Percentiles rank a stretch among this genome's conserved stretches.
Conservation (phyloP, 2,329 filamentous ascomycete genomes). For the Cladosporium velox region DNA sequence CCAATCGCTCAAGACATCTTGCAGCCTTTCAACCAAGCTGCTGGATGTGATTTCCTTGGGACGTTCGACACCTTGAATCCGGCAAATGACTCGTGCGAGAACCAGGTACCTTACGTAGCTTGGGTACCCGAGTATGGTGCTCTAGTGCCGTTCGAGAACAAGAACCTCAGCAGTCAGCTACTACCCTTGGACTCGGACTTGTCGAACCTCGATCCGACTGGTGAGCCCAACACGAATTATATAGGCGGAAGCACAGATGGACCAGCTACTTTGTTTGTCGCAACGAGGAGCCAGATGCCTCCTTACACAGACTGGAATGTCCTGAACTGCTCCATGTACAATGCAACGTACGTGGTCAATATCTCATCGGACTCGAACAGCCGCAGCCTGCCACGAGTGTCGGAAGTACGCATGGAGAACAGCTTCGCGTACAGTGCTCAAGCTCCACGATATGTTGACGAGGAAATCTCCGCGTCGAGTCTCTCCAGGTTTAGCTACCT, state of each 20-base stretch:
- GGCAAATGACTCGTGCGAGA: background rate
- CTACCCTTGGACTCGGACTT: background rate
- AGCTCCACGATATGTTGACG: background rate
- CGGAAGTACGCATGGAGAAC: background rate
- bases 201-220: background rate
- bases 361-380: conserved; percentile 1
- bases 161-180: background rate
- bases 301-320: background rate
- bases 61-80: background rate
- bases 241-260: background rate
- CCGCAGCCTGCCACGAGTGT: background rate
- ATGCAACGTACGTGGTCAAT: conserved; percentile 12
- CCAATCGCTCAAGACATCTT: background rate
- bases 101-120: conserved; percentile 1
- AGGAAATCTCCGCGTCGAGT: background rate
- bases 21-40: conserved; percentile 1
- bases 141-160: background rate
- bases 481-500: conserved; percentile 4
- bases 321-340: conserved; percentile 16
- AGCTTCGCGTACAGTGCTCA: background rate
- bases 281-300: background rate
- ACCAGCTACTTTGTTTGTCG: conserved; percentile 1
- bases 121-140: background rate
- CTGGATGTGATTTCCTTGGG: background rate
- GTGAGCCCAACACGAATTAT: background rate